Conservation (phyloP, 805 yeast genomes). For the Barnettozyma botsteinii region DNA sequence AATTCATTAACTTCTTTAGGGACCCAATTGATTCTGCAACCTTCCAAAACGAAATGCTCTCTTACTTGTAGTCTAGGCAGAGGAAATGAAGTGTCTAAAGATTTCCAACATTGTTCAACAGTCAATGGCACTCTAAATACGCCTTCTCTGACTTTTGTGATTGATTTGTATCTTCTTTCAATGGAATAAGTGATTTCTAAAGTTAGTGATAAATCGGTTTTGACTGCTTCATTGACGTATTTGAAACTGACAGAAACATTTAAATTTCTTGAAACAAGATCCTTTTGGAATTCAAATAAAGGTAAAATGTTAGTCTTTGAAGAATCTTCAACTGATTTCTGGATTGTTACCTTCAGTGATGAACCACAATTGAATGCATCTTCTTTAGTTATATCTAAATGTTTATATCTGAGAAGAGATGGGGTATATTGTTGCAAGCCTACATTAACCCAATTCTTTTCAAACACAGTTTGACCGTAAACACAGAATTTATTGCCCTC, state of each 20-base stretch:
- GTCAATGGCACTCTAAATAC: conserved; percentile 28
- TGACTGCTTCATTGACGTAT: conserved; percentile 17
- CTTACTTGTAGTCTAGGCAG: conserved; percentile 19
- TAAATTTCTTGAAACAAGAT: conserved; percentile 16
- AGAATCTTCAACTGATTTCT: conserved; percentile 16
- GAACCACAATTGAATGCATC: conserved; percentile 35
- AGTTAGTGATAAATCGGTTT: conserved; percentile 24
- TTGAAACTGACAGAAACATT: conserved; percentile 23
- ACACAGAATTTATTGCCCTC: conserved; percentile 31
- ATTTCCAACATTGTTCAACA: conserved; percentile 19
- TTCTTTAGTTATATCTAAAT: conserved; percentile 11
- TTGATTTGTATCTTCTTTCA: conserved; percentile 28
- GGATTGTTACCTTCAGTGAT: conserved; percentile 26
- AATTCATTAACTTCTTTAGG: conserved; percentile 1
- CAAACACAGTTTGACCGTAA: conserved; percentile 27
- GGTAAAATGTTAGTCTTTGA: conserved; percentile 9
- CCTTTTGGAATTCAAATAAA: conserved; percentile 28
- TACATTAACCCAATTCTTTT: conserved; percentile 33
- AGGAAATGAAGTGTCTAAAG: conserved; percentile 11
- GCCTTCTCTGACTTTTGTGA: conserved; percentile 28
- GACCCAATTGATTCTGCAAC: conserved; percentile 19
- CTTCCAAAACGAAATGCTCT: conserved; percentile 23
- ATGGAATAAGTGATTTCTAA: conserved; percentile 30
- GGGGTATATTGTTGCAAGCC: conserved; percentile 33
- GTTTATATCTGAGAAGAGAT: conserved; percentile 13